Evolutionary conservation across 2,329 filamentous ascomycete genomes (phyloP), one percentile per base, ranked within the genome.

Genomic region (Aspergillus udagawae): DNA sequence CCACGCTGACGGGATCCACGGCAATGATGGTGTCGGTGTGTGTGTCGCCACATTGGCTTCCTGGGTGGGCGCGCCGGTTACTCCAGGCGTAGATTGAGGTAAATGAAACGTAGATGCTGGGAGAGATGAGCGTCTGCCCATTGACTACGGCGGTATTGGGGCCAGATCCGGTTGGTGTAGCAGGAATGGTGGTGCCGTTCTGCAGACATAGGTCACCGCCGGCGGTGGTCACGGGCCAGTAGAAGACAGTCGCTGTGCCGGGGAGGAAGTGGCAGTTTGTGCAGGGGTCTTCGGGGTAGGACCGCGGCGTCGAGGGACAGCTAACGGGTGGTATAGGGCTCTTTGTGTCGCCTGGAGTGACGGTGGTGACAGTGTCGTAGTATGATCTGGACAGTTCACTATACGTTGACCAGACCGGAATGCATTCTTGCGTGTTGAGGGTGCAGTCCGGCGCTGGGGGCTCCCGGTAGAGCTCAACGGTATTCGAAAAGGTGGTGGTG

Each of bases 141-240:
- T 65, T 47, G 7, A 65, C 55, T 23, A 65, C 21, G 44, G 63
- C 65, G 5, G 65, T 67, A 47, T 58, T 65, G 35, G 61, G 60
- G 1, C 60, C 63, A 2, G 32, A 21, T 8, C 54, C 59, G 1
- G 59, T 61, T 2, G 50, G 57, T 1, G 63, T 57, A 0, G 64
- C 56, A 1, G 62, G 53, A 17, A 65, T 27, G 28, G 63, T 66
- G 28, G 53, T 61, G 41, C 64, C 64, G 52, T 62, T 57, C 50
- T 64, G 60, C 45, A 54, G 54, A 51, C 64, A 66, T 42, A 63
- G 58, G 21, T 62, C 63, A 17, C 63, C 62, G 23, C 10, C 41
- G 9, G 51, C 55, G 21, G 65, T 65, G n/a, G 54, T 55, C n/a
- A 61, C 61, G 5, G 65, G 65, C 65, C 65, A 67, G 60, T 65